Evolutionary conservation across 129 eudicot genomes (phyloP), one percentile per base, ranked within the genome.

Genomic region (Logfia minima): DNA sequence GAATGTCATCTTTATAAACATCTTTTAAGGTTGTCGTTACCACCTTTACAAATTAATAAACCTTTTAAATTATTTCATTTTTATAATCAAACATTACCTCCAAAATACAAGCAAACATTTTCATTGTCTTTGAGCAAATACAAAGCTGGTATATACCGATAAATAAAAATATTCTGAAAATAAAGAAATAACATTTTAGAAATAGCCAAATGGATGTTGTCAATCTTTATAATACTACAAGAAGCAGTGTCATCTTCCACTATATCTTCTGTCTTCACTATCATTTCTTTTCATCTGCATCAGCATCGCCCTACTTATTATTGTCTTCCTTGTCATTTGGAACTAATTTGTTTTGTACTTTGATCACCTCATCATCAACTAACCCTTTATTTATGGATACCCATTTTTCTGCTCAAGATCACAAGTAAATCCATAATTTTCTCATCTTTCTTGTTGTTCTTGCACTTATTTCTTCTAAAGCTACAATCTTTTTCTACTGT

Each of bases 191-290:
- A 64, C 60, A 18, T 53, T 53, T 16, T 34, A 66, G 64, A 71
- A 34, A 48, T 23, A 62, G 77, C 60, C 71, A 48, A 70, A 66
- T 87, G 84, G 83, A 78, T 87, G 73, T 81, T 81, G 75, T 55
- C 63, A 55, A 71, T 31, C 68, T 70, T 67, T 72, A 66, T 78
- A 63, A 34, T 75, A 77, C 75, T 77, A 77, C 75, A 68, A 77
- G 60, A 77, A 72, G 63, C 43, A 81, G 77, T 65, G 88, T 88
- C 90, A 88, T 75, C 85, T 83, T 84, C 88, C 86, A 78, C 87
- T 81, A 83, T 77, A 71, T 26, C 56, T 78, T 34, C 69, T 78
- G 52, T 81, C 66, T 63, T 28, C 68, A 21, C 70, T 74, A 51
- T 74, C 41, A 68, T 52, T 71, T 28, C 76, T 32, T 35, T 72